These are phyloP conservation scores for Saturnispora diversa DNA, from an alignment of 805 yeast species.

Conservation along the genomic window DNA sequence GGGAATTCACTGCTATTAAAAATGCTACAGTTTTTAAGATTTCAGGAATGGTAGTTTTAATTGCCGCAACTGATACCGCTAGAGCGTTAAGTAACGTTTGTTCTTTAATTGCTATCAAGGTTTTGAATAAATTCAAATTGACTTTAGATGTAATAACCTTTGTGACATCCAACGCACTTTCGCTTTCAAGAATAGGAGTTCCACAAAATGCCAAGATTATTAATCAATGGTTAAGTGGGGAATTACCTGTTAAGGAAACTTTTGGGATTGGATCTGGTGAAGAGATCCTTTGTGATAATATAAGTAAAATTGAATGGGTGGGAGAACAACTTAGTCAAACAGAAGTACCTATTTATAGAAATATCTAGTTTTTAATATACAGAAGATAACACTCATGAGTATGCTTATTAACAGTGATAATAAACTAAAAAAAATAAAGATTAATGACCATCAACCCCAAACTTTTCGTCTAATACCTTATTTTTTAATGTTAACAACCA, in stretches of 20 bases:
- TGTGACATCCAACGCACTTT: conserved; percentile 54
- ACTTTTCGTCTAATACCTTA: conserved; percentile 30
- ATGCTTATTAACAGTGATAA: neutral
- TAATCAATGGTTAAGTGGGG: conserved; percentile 44
- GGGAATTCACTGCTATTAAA: conserved; percentile 36
- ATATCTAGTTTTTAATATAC: neutral
- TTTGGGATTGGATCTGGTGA: conserved; percentile 65
- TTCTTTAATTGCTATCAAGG: conserved; percentile 72
- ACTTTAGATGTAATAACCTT: conserved; percentile 80
- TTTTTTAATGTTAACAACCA: conserved; percentile 54
- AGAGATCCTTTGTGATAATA: conserved; percentile 41
- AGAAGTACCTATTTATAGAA: neutral
- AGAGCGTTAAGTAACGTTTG: conserved; percentile 62
- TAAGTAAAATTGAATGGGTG: conserved; percentile 17
- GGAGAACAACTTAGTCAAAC: conserved; percentile 3
- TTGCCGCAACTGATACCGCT: conserved; percentile 50
- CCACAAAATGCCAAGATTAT: conserved; percentile 70
- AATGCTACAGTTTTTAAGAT: conserved; percentile 58
- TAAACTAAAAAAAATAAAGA: no score
- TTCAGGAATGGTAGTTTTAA: conserved; percentile 68
- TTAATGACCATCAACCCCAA: conserved; percentile 23
- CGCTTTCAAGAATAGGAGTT: conserved; percentile 63
- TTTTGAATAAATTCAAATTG: conserved; percentile 73
- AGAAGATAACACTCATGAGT: conserved; percentile 2
- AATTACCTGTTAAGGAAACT: conserved; percentile 34